These are phyloP conservation scores for Talaromyces rugulosus DNA, from an alignment of 2,329 filamentous ascomycete genomes.

Conservation along the genomic window DNA sequence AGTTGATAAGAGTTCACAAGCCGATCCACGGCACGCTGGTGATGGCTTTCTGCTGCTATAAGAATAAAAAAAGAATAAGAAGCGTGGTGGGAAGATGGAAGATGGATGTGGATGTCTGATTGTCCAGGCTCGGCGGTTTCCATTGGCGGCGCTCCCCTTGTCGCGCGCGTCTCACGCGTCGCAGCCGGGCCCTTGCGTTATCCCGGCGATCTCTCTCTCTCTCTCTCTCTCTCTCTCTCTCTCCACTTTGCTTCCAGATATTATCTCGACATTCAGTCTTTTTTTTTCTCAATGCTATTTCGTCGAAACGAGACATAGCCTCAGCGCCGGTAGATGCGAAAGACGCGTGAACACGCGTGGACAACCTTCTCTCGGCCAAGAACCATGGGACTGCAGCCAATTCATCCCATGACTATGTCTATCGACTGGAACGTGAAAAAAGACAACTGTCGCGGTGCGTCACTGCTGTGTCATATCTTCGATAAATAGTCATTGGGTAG, in stretches of 20 bases:
- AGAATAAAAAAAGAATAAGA: neutral
- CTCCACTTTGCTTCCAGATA: too few species aligned
- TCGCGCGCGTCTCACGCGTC: conserved; percentile 11
- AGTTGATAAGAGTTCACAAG: neutral
- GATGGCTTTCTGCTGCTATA: neutral
- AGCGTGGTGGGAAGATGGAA: neutral
- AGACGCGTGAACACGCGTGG: too few species aligned
- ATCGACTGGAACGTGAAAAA: too few species aligned
- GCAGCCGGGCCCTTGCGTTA: neutral
- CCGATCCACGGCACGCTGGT: neutral
- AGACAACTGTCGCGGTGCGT: too few species aligned
- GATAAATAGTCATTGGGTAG: too few species aligned
- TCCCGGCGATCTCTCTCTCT: neutral
- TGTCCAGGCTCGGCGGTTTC: neutral
- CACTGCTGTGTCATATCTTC: too few species aligned
- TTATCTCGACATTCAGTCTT: too few species aligned
- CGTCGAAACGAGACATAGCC: too few species aligned
- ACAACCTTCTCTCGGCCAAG: too few species aligned
- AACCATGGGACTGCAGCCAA: too few species aligned
- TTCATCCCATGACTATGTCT: too few species aligned
- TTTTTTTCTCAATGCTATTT: conserved; percentile 43
- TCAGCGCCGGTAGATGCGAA: too few species aligned
- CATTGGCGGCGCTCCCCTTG: neutral
- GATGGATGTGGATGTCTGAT: neutral
- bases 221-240: neutral